Base-by-base conservation (phyloP, 805 yeast genomes). In the Cyberlindnera amylophila region DNA sequence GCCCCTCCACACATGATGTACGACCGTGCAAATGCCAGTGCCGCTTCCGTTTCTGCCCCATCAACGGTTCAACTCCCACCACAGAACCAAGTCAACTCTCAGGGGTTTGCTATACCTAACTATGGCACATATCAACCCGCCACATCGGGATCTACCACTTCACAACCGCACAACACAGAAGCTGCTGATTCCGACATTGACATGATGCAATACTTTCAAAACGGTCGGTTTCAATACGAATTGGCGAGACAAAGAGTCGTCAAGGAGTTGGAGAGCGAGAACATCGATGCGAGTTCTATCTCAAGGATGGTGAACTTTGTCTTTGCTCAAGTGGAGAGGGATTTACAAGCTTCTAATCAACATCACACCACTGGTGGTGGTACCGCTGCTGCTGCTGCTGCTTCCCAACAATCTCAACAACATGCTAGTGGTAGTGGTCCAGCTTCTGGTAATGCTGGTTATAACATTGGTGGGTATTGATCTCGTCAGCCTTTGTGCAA, bases 181-280 rank as follows among this genome's bases (percentile, higher is more conserved):
- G 24, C 8, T 21, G 24, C 24, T 21, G 24, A 23, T 10, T 45
- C 38, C 12, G 31, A 28, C 12, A 27, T 27, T 6, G 49, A 45
- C 3, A 33, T 37, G 37, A 30, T 45, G 38, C 52, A 50, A 27
- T 53, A 36, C 23, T 54, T 37, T 30, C 47, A 47, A 13, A 51
- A 55, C 12, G 53, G 53, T 18, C 42, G 53, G 27, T 49, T 56
- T 26, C 58, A 53, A 26, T 55, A 52, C 39, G 53, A 48, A 9
- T 5, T 34, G 16, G 54, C 45, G 1, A 41, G 52, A 24, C 49
- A 44, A 13, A 38, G 42, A 19, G 30, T 56, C 12, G 6, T 52
- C 2, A 51, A 48, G 17, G 57, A 53, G 24, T 28, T 56, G 16
- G 51, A 49, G 16, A 41, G 17, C 15, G 50, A 41, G 1, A 39